Base-by-base conservation (phyloP, 2,329 filamentous ascomycete species). In the Scleromitrula shiraiana region DNA sequence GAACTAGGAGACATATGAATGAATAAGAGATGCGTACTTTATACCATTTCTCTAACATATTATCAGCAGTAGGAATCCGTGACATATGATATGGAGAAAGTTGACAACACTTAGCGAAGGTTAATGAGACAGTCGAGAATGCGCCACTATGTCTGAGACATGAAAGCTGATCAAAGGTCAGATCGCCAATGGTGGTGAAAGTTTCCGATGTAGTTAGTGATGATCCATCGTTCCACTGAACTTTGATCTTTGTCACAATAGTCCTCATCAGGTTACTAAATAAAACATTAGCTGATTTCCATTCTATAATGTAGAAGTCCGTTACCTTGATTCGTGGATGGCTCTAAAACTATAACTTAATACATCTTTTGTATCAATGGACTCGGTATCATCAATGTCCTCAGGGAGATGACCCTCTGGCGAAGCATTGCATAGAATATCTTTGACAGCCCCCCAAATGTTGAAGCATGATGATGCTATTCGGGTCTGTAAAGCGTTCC, bases 261-360 rank as follows among this genome's bases (percentile, higher is more conserved):
- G 75, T 72, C 53, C 82, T 78, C 64, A 91, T 72, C 4, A 94
- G 69, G 48, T 88, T 81, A 64, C 88, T 93, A 30, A 20, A 15
- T 9, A n/a, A 5, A 2, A 26, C 27, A 27, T 55, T 47, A 55
- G 53, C 35, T 22, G 12, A 29, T 30, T 32, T 26, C 14, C 15
- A 12, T 26, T 12, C 32, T 17, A 2, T 39, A 14, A 7, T 5
- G n/a, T 14, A 6, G n/a, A 23, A 12, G 51, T 35, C n/a, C 47
- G 67, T 52, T 69, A 88, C 85, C 88, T 95, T 20, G 90, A 88
- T 67, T 98, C 93, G 53, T 95, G 91, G n/a, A 96, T 74, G 5
- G 89, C 88, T 58, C 93, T 80, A 76, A 95, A 98, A 53, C 89
- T 95, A 65, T 93, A 98, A 55, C 91, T 97, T 39, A 98, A 68